phyloP scores from a whole-genome alignment of 176 grass and related monocot species.

The Sorghum bicolor region DNA sequence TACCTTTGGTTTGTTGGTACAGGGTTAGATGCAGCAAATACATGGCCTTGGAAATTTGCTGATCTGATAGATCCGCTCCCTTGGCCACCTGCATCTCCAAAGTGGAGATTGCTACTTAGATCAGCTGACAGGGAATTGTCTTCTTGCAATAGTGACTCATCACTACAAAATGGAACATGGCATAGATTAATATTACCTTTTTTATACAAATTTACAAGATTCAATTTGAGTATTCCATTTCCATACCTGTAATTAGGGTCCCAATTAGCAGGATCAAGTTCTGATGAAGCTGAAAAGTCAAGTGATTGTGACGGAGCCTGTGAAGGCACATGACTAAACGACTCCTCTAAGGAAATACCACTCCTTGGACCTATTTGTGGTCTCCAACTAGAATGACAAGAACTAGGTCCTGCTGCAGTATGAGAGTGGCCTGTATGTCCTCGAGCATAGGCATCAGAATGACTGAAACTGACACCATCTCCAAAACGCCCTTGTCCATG shows the following conservation, averaged over 20 bases:
- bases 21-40: slow-evolving; percentile 47
- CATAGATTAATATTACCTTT: slow-evolving; percentile 10
- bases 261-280: slow-evolving; percentile 79
- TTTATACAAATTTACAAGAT: slow-evolving; percentile 35
- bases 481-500: slow-evolving; percentile 53
- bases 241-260: slow-evolving; percentile 93
- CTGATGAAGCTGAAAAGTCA: slow-evolving; percentile 46
- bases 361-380: slow-evolving; percentile 43
- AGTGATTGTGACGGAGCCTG: slow-evolving; percentile 25
- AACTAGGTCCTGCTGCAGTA: slow-evolving; percentile 47
- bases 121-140: slow-evolving; percentile 63
- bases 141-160: slow-evolving; percentile 91
- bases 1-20: slow-evolving; percentile 70
- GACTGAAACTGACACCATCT: slow-evolving; percentile 56
- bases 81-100: slow-evolving; percentile 40
- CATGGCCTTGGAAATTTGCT: slow-evolving; percentile 50
- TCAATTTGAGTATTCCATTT: slow-evolving; percentile 22
- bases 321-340: slow-evolving; percentile 43
- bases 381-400: slow-evolving; percentile 73
- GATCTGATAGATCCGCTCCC: slow-evolving; percentile 38
- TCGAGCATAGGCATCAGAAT: slow-evolving; percentile 48
- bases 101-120: slow-evolving; percentile 48
- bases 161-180: slow-evolving; percentile 48
- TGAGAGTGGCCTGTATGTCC: slow-evolving; percentile 51
- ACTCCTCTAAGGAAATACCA: slow-evolving; percentile 43